A percentile compares a stretch with the other conserved stretches of the same genome.
Conservation (phyloP, 495 filamentous ascomycete species). For the Wilcoxina mikolae region DNA sequence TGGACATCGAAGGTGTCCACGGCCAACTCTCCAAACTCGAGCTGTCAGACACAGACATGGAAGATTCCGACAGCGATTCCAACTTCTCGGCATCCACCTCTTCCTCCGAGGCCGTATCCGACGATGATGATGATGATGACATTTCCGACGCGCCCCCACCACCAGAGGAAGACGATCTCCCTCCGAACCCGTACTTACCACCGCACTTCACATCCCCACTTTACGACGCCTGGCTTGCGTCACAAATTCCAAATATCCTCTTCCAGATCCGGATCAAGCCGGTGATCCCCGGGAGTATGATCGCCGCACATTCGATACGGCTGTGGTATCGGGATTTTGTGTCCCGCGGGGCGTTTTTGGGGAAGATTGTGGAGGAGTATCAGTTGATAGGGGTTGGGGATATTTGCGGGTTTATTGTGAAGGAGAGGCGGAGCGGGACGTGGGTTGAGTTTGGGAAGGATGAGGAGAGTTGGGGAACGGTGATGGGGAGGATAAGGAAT, state of each 20-base stretch:
- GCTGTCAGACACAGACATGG: not conserved
- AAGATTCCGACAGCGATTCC: not conserved
- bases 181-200: not conserved
- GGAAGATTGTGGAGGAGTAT: not conserved
- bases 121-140: not conserved
- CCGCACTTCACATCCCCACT: conserved; percentile 3
- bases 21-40: not conserved
- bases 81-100: not conserved
- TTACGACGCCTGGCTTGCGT: not conserved
- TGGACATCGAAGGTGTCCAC: not conserved
- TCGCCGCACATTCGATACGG: conserved; percentile 1
- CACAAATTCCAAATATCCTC: not conserved
- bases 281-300: not conserved
- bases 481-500: not conserved
- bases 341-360: not conserved
- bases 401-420: not conserved
- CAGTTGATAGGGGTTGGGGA: not conserved
- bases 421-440: not conserved
- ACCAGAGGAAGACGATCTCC: not conserved
- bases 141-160: not conserved
- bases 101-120: not conserved
- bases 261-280: not conserved
- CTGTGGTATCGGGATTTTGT: conserved; percentile 2
- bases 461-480: not conserved
- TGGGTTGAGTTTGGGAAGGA: conserved; percentile 2